Conservation (phyloP, 2,329 filamentous ascomycete genomes). For the Phoma sp. region DNA sequence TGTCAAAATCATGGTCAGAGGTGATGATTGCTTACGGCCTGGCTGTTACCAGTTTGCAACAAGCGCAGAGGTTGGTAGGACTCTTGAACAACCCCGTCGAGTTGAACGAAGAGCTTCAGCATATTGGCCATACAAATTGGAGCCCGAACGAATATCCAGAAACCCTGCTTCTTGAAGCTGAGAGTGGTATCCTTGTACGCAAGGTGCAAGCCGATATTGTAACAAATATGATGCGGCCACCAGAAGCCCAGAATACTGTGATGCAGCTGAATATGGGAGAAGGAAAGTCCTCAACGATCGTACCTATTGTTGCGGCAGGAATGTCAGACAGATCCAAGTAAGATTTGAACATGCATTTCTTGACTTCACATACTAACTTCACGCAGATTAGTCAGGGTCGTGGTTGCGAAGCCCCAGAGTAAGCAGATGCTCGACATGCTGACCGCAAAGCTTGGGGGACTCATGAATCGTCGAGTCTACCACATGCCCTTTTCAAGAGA, state of each 20-base stretch:
- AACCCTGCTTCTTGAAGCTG: constrained; percentile 68
- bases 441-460: constrained; percentile 59
- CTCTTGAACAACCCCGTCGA: neutral
- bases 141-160: constrained; percentile 60
- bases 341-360: too few species aligned
- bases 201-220: constrained; percentile 65
- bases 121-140: constrained; percentile 63
- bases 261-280: constrained; percentile 47
- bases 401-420: constrained; percentile 67
- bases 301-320: constrained; percentile 36
- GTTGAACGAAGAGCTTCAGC: neutral
- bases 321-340: too few species aligned
- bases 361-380: neutral
- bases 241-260: constrained; percentile 29
- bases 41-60: neutral
- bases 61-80: neutral
- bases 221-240: constrained; percentile 56
- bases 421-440: constrained; percentile 67
- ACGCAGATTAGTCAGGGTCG: constrained; percentile 58
- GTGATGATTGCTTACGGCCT: neutral
- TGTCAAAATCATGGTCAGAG: neutral
- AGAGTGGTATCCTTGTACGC: constrained; percentile 67
- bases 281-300: constrained; percentile 42
- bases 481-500: constrained; percentile 66
- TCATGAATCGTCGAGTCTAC: constrained; percentile 61